phyloP scores from a whole-genome alignment of 805 yeast genomes.

The Cyberlindnera petersonii region DNA sequence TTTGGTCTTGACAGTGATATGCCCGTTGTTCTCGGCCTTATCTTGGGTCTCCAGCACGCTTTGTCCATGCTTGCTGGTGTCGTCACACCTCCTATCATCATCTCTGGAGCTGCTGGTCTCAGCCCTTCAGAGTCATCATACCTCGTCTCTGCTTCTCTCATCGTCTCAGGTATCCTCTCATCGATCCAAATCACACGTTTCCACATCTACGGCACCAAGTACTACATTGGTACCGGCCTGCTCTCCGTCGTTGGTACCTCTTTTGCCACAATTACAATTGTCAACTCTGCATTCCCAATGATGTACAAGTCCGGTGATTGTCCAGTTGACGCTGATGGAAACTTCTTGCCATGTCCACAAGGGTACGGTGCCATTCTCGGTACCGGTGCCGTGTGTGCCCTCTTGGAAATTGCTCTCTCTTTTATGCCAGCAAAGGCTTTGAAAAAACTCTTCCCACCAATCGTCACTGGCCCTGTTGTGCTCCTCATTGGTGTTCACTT shows the following conservation, averaged over 20 bases:
- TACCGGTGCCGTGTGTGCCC: conserved; percentile 73
- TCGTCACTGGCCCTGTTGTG: conserved; percentile 93
- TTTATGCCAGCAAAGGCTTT: conserved; percentile 72
- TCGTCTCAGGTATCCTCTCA: conserved; percentile 68
- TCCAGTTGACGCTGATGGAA: conserved; percentile 60
- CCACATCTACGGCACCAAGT: conserved; percentile 68
- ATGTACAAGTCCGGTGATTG: conserved; percentile 76
- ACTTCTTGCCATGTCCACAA: conserved; percentile 72
- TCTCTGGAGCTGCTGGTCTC: conserved; percentile 61
- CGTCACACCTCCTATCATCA: conserved; percentile 77
- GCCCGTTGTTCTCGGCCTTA: conserved; percentile 73
- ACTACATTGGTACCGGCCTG: conserved; percentile 82
- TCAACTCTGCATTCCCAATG: conserved; percentile 67
- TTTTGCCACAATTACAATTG: conserved; percentile 83
- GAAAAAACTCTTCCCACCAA: conserved; percentile 77
- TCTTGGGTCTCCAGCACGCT: conserved; percentile 85
- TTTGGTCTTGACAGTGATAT: conserved; percentile 76
- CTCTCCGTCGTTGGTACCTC: conserved; percentile 90
- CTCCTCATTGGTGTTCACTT: conserved; percentile 73
- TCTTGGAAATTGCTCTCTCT: conserved; percentile 67
- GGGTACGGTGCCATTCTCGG: conserved; percentile 88
- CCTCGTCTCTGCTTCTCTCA: conserved; percentile 67
- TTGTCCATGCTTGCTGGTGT: conserved; percentile 91
- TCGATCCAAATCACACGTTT: conserved; percentile 76
- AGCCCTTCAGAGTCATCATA: conserved; percentile 48